phyloP scores from a whole-genome alignment of 2,329 filamentous ascomycete genomes.

The Calonectria henricotiae region DNA sequence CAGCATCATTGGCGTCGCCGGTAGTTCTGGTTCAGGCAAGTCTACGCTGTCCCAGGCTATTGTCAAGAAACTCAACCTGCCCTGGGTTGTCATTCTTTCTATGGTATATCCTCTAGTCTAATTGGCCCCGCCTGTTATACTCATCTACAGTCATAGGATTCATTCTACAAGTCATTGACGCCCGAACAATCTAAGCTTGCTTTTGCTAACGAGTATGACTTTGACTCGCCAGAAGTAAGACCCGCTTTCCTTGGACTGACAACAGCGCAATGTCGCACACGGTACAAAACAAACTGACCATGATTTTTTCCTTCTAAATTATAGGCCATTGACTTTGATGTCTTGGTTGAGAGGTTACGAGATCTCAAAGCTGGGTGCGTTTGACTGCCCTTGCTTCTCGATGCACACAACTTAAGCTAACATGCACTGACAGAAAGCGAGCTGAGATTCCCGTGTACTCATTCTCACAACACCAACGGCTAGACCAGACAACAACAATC shows the following conservation, averaged over 20 bases:
- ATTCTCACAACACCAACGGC: constrained; percentile 89
- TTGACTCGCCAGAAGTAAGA: constrained; percentile 86
- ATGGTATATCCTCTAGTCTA: constrained; percentile 76
- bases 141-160: constrained; percentile 77
- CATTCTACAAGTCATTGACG: constrained; percentile 93
- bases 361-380: constrained; percentile 93
- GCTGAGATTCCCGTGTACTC: constrained; percentile 96
- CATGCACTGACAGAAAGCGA: constrained; percentile 74
- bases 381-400: not conserved
- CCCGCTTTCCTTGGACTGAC: not conserved
- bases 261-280: not conserved
- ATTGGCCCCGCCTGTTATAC: constrained; percentile 25
- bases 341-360: constrained; percentile 82
- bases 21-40: constrained; percentile 94
- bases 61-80: constrained; percentile 89
- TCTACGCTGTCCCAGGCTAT: constrained; percentile 95
- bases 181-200: constrained; percentile 85
- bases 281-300: constrained; percentile 11
- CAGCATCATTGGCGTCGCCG: constrained; percentile 96
- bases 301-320: constrained; percentile 14
- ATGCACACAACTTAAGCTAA: constrained; percentile 35
- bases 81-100: constrained; percentile 97
- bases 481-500: constrained; percentile 86
- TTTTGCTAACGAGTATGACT: constrained; percentile 94
- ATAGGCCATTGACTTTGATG: constrained; percentile 92